Conservation (phyloP, 2,329 filamentous ascomycete species). For the Sarocladiaceae sp. region DNA sequence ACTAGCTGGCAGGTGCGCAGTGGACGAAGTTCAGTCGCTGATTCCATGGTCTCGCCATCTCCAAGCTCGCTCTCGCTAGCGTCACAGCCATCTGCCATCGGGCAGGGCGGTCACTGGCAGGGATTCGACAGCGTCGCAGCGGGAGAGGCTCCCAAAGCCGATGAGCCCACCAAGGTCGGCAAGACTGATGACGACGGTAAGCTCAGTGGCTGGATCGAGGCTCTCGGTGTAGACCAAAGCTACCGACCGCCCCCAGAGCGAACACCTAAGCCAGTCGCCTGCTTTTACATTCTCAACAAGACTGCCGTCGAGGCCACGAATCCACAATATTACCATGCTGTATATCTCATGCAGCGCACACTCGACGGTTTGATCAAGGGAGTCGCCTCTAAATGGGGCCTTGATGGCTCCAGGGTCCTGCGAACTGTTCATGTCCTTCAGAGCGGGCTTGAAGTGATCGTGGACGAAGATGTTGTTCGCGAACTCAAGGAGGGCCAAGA, state of each 20-base stretch:
- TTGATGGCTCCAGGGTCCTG: slow-evolving; percentile 66
- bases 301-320: slow-evolving; percentile 42
- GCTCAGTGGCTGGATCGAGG: slow-evolving; percentile 80
- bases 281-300: slow-evolving; percentile 70
- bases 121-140: slow-evolving; percentile 48
- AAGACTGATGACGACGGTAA: slow-evolving; percentile 56
- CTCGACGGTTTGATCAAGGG: slow-evolving; percentile 65
- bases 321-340: slow-evolving; percentile 68
- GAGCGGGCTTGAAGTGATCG: slow-evolving; percentile 71
- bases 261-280: slow-evolving; percentile 68
- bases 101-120: slow-evolving; percentile 45
- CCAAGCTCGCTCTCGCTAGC: slow-evolving; percentile 59
- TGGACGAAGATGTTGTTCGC: slow-evolving; percentile 84
- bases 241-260: slow-evolving; percentile 76
- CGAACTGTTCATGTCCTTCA: slow-evolving; percentile 67
- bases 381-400: slow-evolving; percentile 71
- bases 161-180: slow-evolving; percentile 47
- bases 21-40: slow-evolving; percentile 50
- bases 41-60: slow-evolving; percentile 59
- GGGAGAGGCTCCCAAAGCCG: slow-evolving; percentile 36
- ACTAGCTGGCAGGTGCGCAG: slow-evolving; percentile 46
- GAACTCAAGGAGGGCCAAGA: slow-evolving; percentile 87
- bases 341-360: slow-evolving; percentile 77
- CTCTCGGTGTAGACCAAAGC: slow-evolving; percentile 77
- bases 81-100: slow-evolving; percentile 45